A percentile compares a stretch with the other conserved stretches of the same genome.
Evolutionary conservation across 2,329 filamentous ascomycete genomes (phyloP).

Genomic region (Cadophora sp.): DNA sequence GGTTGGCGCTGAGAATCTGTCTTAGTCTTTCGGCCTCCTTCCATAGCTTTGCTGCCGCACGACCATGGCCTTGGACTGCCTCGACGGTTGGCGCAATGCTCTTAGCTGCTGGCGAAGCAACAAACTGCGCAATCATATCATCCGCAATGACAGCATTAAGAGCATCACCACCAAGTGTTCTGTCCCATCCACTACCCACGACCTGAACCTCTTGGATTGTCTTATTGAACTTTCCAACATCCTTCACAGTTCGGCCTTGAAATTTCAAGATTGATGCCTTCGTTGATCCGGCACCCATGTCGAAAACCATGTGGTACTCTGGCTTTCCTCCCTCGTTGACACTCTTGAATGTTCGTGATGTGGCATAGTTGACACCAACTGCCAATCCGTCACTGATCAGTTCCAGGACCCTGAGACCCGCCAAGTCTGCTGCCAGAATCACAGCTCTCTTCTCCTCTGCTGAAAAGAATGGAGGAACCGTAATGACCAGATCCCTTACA

Average conservation of each 20-base stretch:
- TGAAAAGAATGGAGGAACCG: slow-evolving; percentile 89
- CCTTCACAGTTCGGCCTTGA: slow-evolving; percentile 88
- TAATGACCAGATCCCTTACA: slow-evolving; percentile 85
- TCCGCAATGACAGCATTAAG: slow-evolving; percentile 89
- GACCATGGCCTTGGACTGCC: slow-evolving; percentile 75
- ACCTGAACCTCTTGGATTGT: slow-evolving; percentile 95
- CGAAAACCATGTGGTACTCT: slow-evolving; percentile 92
- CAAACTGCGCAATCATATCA: slow-evolving; percentile 84
- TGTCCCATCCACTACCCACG: slow-evolving; percentile 86
- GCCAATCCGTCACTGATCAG: slow-evolving; percentile 90
- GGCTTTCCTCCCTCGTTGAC: slow-evolving; percentile 83
- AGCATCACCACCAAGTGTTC: slow-evolving; percentile 85
- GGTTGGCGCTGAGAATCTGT: slow-evolving; percentile 92
- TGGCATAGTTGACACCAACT: slow-evolving; percentile 95
- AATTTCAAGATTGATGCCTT: slow-evolving; percentile 91
- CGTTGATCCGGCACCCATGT: slow-evolving; percentile 96
- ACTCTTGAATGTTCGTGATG: slow-evolving; percentile 85
- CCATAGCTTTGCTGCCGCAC: slow-evolving; percentile 86
- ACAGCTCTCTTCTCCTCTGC: slow-evolving; percentile 88
- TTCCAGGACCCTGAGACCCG: slow-evolving; percentile 84
- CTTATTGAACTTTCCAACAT: slow-evolving; percentile 93
- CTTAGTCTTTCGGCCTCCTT: slow-evolving; percentile 89
- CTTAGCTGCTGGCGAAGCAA: slow-evolving; percentile 72
- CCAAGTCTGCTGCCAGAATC: slow-evolving; percentile 82
- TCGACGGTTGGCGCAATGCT: slow-evolving; percentile 66